These are phyloP conservation scores for Hypoxylon fuscum DNA, from an alignment of 495 filamentous ascomycete genomes.

Conservation along the genomic window DNA sequence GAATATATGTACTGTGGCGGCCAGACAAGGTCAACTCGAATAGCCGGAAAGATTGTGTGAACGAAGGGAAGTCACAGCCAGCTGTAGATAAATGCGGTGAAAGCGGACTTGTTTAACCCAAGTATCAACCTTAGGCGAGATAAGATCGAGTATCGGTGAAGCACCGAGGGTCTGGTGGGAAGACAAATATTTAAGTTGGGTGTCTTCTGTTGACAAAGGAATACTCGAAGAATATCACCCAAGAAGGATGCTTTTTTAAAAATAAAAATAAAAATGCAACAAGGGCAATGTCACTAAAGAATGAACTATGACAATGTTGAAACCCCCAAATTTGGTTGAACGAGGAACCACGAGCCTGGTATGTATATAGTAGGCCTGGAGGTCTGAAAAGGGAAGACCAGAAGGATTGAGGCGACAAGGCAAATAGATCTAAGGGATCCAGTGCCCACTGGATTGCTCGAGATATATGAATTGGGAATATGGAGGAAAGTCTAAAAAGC, in stretches of 20 bases:
- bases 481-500: slow-evolving; percentile 5
- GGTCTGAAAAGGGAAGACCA: slow-evolving; percentile 17
- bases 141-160: slow-evolving; percentile 9
- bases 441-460: slow-evolving; percentile 21
- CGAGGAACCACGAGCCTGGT: slow-evolving; percentile 12
- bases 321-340: slow-evolving; percentile 10
- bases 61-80: slow-evolving; percentile 38
- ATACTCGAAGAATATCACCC: slow-evolving; percentile 26
- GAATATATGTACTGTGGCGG: slow-evolving; percentile 11
- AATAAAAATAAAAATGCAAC: slow-evolving; percentile 1
- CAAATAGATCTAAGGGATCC: neutral
- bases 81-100: slow-evolving; percentile 29
- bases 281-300: slow-evolving; percentile 31
- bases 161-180: slow-evolving; percentile 4
- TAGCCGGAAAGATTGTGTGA: slow-evolving; percentile 15
- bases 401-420: slow-evolving; percentile 23
- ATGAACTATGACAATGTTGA: slow-evolving; percentile 20
- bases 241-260: slow-evolving; percentile 17
- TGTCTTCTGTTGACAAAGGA: slow-evolving; percentile 12
- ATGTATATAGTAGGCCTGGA: slow-evolving; percentile 5
- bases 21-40: slow-evolving; percentile 41
- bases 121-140: slow-evolving; percentile 5
- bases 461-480: slow-evolving; percentile 28
- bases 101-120: slow-evolving; percentile 3
- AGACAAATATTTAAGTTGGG: slow-evolving; percentile 20